Evolutionary conservation across 768 basidiomycete genomes (phyloP), one percentile per base, ranked within the genome.

Genomic region (Psilocybe tampanensis): DNA sequence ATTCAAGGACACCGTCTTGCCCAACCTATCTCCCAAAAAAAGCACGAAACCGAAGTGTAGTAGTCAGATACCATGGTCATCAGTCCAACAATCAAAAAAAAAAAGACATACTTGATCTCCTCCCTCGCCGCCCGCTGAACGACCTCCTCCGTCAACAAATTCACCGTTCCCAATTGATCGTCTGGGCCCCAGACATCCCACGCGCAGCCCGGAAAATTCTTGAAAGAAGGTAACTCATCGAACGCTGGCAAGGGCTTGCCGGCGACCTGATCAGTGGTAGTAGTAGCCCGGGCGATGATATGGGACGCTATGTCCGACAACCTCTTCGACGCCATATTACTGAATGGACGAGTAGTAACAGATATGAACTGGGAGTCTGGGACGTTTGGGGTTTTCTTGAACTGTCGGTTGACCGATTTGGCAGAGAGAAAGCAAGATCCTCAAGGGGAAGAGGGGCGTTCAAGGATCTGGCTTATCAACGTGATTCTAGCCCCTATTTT

Each of bases 141-240:
- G n/a, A 86, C 79, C 11, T 81, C 79, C 19, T 81, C 79, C 1
- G 88, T 88, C 34, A 89, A 68, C 47, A 89, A 59, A 64, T 89
- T 89, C 36, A 89, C 73, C 5, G 86, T 89, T 1, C 88, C 88
- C 18, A 89, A 74, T 62, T 89, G 75, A 59, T 89, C 88, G 18
- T 83, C 80, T 34, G 76, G 69, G 22, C 86, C 86, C 86, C 86
- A 89, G 9, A 88, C 75, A 3, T 74, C 76, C 88, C 88, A 89
- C 2, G 87, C 88, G 54, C 87, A 89, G 9, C 87, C 88, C 50
- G 67, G 78, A 70, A 64, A 80, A 65, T 72, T 81, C 74, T 75
- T 85, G 78, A 69, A 86, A 11, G 76, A 63, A 12, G 71, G 72
- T 26, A 78, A 65, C 36, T 78, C 74, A 55, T 77, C 75, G 52